Percentiles rank a stretch among this genome's conserved stretches.
These are phyloP conservation scores for Lentinula guzmanii DNA, from an alignment of 768 basidiomycete genomes.

Conservation along the genomic window DNA sequence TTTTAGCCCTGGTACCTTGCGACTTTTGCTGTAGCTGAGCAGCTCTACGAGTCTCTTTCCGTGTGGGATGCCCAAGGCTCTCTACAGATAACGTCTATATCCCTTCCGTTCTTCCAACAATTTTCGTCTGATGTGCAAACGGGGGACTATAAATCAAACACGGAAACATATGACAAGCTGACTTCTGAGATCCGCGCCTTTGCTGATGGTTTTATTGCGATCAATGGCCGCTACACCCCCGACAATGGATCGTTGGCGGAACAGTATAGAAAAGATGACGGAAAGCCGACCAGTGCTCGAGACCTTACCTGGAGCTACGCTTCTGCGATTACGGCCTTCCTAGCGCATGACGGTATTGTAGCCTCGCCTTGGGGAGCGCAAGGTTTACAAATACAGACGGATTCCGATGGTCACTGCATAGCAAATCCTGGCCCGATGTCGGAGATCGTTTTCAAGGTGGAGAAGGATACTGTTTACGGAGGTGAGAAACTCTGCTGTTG, in stretches of 20 bases:
- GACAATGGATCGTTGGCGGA: slow-evolving; percentile 55
- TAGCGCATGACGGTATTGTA: slow-evolving; percentile 41
- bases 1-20: slow-evolving; percentile 72
- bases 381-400: slow-evolving; percentile 32
- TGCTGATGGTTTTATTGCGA: slow-evolving; percentile 61
- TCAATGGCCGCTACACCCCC: slow-evolving; percentile 59
- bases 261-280: slow-evolving; percentile 48
- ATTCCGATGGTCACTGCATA: background rate
- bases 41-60: slow-evolving; percentile 65
- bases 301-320: slow-evolving; percentile 81
- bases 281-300: slow-evolving; percentile 50
- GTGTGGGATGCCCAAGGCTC: slow-evolving; percentile 54
- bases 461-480: slow-evolving; percentile 43
- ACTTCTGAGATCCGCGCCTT: slow-evolving; percentile 41
- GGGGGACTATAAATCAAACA: slow-evolving; percentile 47
- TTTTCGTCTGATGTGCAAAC: slow-evolving; percentile 42
- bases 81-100: slow-evolving; percentile 51
- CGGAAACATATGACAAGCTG: slow-evolving; percentile 44
- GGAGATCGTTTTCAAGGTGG: slow-evolving; percentile 54
- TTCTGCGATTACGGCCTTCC: slow-evolving; percentile 55
- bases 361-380: slow-evolving; percentile 62
- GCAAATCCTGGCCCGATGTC: slow-evolving; percentile 33
- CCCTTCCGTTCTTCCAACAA: slow-evolving; percentile 67
- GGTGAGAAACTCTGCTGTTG: slow-evolving; percentile 30
- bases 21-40: slow-evolving; percentile 70